These are phyloP conservation scores for Draba incana DNA, from an alignment of 345 rosid species.

Conservation along the genomic window DNA sequence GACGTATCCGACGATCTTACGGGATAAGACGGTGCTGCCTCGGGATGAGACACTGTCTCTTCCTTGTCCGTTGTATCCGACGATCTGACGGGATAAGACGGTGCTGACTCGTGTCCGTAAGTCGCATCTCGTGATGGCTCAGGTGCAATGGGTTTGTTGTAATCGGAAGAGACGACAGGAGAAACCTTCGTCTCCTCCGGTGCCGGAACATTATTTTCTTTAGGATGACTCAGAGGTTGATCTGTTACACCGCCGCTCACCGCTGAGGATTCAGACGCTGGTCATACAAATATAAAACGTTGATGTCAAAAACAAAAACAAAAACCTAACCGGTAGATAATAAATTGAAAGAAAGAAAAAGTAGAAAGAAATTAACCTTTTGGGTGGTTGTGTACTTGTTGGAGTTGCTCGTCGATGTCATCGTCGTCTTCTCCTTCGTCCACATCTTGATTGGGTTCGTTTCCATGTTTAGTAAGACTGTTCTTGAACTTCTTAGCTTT, in stretches of 20 bases:
- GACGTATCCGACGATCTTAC: background rate
- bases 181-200: conserved; percentile 30
- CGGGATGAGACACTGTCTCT: background rate
- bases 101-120: conserved; percentile 15
- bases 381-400: conserved; percentile 55
- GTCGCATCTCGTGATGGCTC: conserved; percentile 14
- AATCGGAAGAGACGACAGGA: conserved; percentile 28
- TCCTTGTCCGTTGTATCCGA: too few relatives aligned
- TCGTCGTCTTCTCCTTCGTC: conserved; percentile 66
- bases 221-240: conserved; percentile 35
- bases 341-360: background rate
- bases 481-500: conserved; percentile 75
- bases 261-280: conserved; percentile 30
- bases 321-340: background rate
- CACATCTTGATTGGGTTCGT: conserved; percentile 46
- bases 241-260: conserved; percentile 37
- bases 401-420: conserved; percentile 50
- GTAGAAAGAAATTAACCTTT: conserved; percentile 35
- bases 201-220: conserved; percentile 35
- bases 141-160: conserved; percentile 25
- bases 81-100: too few relatives aligned
- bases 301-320: background rate
- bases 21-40: conserved; percentile 12
- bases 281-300: background rate
- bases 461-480: conserved; percentile 50